phyloP scores from a whole-genome alignment of 139 green algal genomes.

The Pleodorina starrii region DNA sequence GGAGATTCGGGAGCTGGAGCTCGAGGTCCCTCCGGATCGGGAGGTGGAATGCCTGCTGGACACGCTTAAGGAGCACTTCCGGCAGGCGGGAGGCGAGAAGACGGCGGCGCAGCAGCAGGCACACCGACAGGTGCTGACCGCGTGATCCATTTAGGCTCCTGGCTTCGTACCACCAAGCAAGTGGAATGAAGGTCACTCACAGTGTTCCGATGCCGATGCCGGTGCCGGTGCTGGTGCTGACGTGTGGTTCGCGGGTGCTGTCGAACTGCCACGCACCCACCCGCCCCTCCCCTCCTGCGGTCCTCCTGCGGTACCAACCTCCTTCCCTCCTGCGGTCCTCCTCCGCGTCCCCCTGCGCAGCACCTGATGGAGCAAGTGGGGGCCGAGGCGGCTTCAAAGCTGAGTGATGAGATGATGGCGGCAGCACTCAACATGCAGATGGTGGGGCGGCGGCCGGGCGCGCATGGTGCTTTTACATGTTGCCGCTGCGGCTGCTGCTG shows the following conservation, averaged over 20 bases:
- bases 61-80: constrained; percentile 72
- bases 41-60: constrained; percentile 84
- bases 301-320: not conserved
- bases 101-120: constrained; percentile 30
- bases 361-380: constrained; percentile 56
- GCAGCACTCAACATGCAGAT: constrained; percentile 63
- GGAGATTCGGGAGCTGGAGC: constrained; percentile 64
- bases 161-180: no score
- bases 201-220: not conserved
- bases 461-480: no score
- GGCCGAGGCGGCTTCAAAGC: constrained; percentile 41
- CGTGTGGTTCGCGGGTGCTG: no score
- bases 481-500: no score
- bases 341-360: not conserved
- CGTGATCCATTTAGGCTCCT: no score
- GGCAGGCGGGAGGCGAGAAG: not conserved
- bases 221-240: not conserved
- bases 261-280: no score
- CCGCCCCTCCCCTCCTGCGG: no score
- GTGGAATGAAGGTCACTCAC: no score
- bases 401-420: constrained; percentile 56
- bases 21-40: constrained; percentile 50
- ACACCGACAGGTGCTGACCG: constrained; percentile 41
- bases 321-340: not conserved
- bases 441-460: no score